Evolutionary conservation across 2,329 filamentous ascomycete genomes (phyloP), one percentile per base, ranked within the genome.

Genomic region (Stagonosporopsis rhizophila): DNA sequence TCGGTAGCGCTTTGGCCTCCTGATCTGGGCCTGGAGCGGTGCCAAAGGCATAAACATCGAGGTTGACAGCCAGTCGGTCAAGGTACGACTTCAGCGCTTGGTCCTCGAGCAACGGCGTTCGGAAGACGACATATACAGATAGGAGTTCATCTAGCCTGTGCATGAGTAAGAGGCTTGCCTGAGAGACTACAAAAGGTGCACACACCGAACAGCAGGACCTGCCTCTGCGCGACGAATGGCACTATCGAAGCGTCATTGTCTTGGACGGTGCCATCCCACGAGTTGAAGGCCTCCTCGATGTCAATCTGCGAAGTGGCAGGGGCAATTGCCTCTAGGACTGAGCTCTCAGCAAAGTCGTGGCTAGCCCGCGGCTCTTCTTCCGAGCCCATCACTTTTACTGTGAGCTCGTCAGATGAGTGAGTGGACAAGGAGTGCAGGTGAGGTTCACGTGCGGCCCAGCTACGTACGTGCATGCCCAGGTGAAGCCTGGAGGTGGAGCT

Each of bases 201-300:
- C 84, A 64, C 80, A 92, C 90, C 90, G 70, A 92, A 91, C 71
- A 90, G 89, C 35, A 93, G 79, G 51, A 83, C 82, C 35, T 88
- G 82, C 62, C 89, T 82, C 65, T 86, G 83, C 39, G 84, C 77
- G 67, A 91, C 81, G 17, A 82, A 82, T 47, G 85, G 81, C 38
- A 89, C 48, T 28, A 80, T 59, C 80, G 77, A 64, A 77, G 78
- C 61, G 79, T 73, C 59, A 66, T 77, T 50, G 77, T 80, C 61
- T 76, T 78, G 75, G 47, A 74, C 71, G 9, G 69, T 69, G 59
- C 82, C 80, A 41, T 82, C 70, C 64, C 80, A 79, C 27, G 76
- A 76, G 45, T 69, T 72, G 54, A 83, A 67, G 22, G 79, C 68
- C 12, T 71, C 54, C 51, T 75, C 68, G 28, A 78, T 58, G 57